Evolutionary conservation across 163 green algal species (phyloP).

Genomic region (Volvox carteri): DNA sequence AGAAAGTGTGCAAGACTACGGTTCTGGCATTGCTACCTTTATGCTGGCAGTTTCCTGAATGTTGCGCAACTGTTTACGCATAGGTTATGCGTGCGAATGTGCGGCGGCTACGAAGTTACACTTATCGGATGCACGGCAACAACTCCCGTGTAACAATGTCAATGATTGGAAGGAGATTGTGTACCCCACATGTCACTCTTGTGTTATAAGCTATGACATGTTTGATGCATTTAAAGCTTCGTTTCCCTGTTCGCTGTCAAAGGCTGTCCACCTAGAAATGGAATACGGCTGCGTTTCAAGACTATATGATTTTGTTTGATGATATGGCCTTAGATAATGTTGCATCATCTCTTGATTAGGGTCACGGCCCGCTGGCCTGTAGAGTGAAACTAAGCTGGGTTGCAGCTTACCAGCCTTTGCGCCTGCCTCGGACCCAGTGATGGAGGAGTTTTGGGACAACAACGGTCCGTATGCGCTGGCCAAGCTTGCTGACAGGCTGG

Average conservation of each 20-base stretch:
- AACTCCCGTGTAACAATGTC: background rate
- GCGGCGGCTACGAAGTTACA: background rate
- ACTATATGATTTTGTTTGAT: background rate
- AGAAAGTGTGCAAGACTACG: background rate
- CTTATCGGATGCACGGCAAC: background rate
- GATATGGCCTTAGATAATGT: background rate
- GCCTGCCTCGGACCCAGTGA: background rate
- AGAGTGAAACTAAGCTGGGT: background rate
- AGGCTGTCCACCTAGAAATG: background rate
- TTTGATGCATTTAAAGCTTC: background rate
- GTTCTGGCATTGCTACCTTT: background rate
- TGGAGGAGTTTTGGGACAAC: conserved; percentile 31
- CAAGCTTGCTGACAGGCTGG: conserved; percentile 12
- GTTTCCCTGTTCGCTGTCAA: background rate
- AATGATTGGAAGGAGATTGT: background rate
- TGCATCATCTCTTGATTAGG: background rate
- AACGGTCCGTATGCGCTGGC: conserved; percentile 17
- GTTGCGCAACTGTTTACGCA: background rate
- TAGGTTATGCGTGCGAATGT: background rate
- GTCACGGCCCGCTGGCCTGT: background rate
- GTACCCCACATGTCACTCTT: background rate
- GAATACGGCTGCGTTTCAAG: background rate
- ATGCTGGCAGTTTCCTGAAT: background rate
- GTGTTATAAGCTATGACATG: background rate
- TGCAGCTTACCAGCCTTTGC: background rate